A percentile compares a stretch with the other conserved stretches of the same genome.
phyloP scores from a whole-genome alignment of 2,329 filamentous ascomycete species.

The Ophiostoma ips region DNA sequence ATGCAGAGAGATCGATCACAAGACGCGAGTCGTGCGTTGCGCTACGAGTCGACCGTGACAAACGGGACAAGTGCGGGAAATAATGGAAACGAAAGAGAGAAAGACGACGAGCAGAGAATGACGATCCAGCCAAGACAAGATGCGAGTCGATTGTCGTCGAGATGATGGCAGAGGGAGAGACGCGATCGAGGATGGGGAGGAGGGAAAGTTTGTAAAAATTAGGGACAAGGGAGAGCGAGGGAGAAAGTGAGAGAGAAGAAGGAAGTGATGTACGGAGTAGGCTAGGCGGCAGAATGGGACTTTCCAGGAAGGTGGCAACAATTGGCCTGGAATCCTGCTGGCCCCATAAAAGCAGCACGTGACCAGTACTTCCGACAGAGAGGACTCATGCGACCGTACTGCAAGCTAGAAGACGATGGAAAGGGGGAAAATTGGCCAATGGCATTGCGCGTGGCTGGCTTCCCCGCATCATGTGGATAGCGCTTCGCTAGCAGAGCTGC shows the following conservation, averaged over 20 bases:
- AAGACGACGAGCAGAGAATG: too few relatives aligned
- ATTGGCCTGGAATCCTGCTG: too few relatives aligned
- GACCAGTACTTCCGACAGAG: neutral
- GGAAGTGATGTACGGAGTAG: neutral
- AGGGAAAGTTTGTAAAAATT: too few relatives aligned
- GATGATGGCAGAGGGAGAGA: neutral
- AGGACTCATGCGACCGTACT: neutral
- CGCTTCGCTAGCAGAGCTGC: neutral
- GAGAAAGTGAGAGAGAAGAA: neutral
- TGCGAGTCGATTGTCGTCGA: too few relatives aligned
- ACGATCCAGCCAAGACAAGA: too few relatives aligned
- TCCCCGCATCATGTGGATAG: slow-evolving; percentile 4
- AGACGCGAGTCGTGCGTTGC: too few relatives aligned
- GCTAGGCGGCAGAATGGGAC: neutral
- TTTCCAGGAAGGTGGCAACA: slow-evolving; percentile 1
- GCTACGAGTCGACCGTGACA: too few relatives aligned
- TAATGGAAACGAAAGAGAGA: too few relatives aligned
- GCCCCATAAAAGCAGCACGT: neutral
- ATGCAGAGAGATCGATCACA: neutral
- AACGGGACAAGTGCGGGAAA: too few relatives aligned
- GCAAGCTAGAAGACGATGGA: neutral
- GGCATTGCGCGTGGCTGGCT: neutral
- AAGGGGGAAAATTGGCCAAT: neutral
- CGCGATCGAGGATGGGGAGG: too few relatives aligned
- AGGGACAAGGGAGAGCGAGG: too few relatives aligned